Evolutionary conservation across 257 asterid genomes (phyloP), one percentile per base, ranked within the genome.

Genomic region (Solanum etuberosum): DNA sequence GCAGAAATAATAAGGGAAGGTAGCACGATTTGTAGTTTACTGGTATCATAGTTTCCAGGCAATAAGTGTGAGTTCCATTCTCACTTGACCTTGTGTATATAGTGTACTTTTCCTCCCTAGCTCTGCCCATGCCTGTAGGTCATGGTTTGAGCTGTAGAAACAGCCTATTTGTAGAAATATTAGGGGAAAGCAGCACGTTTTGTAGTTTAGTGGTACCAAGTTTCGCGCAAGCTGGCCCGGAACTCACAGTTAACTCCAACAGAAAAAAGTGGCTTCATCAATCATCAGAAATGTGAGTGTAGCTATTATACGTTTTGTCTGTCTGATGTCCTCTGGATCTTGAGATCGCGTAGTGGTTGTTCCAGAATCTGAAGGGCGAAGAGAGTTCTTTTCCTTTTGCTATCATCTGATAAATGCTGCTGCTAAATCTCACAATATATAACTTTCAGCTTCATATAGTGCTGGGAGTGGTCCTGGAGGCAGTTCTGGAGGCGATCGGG

Each of bases 381-480:
- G 5, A 78, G 65, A 43, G 40, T 16, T 43, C 25, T 43, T 43
- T 78, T 78, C 40, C 37, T 78, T 78, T 27, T 78, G 84, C 65
- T 25, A 78, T 43, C 84, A 16, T 78, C 9, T 78, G 9, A 43
- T 43, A 5, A 16, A 43, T 12, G 73, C 86, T 86, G 6, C 73
- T 65, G 86, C 86, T 80, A 67, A 51, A 23, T 71, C 78, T 85
- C 46, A 71, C 84, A 37, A 34, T 85, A 46, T 86, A 23, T 86
- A 61, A 15, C 72, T 34, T 93, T 92, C 97, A 93, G 98, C 96
- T 91, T 91, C 96, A 54, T 93, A 87, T 87, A 91, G 92, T 91
- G 85, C 96, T 12, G 97, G 90, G 85, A 92, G 91, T 87, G 87
- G 92, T 90, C 74, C 93, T 12, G 91, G 86, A 78, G 91, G 88